A percentile compares a stretch with the other conserved stretches of the same genome.
phyloP scores from a whole-genome alignment of 2,329 filamentous ascomycete species.

The Pezicula rhizophila region DNA sequence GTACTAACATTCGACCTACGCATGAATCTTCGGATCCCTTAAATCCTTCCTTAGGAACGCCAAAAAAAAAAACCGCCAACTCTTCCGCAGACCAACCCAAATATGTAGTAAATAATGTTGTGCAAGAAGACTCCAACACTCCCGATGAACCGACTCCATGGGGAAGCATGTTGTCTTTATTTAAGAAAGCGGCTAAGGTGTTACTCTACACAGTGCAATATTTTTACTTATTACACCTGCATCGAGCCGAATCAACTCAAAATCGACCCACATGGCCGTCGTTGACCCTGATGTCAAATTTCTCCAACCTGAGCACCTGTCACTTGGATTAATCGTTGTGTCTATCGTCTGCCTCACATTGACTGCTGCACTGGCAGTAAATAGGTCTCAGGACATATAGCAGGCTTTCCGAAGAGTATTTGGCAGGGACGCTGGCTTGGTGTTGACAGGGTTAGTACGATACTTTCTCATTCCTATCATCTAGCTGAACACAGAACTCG shows the following conservation, averaged over 20 bases:
- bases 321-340: neutral
- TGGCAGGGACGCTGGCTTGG: neutral
- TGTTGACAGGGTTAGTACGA: neutral
- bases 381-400: neutral
- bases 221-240: neutral
- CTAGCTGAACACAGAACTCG: no score
- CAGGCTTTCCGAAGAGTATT: neutral
- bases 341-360: neutral
- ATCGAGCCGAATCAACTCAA: neutral
- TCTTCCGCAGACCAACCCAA: no score
- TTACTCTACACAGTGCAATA: no score
- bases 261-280: neutral
- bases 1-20: no score
- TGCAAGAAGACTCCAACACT: no score
- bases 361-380: neutral
- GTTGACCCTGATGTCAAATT: neutral
- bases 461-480: neutral
- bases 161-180: no score
- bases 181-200: no score
- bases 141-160: no score
- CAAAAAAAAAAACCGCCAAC: no score
- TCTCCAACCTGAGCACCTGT: neutral
- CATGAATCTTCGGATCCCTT: no score
- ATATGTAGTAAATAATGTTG: no score
- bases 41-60: no score